Base-by-base conservation (phyloP, 2,329 filamentous ascomycete genomes). In the Apiospora aurea region DNA sequence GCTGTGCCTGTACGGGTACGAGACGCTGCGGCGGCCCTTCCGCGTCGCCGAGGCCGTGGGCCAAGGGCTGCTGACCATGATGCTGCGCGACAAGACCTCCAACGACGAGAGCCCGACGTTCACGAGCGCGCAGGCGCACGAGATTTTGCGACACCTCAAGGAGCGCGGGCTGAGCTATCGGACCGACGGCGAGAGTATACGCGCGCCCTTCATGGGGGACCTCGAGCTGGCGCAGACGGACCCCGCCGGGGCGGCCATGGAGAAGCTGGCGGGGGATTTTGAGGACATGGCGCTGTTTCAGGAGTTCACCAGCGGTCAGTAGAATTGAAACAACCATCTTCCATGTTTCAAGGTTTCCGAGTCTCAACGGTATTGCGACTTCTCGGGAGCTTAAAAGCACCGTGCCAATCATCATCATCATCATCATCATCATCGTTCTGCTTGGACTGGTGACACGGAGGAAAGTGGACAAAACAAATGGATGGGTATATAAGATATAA, bases 1-100 rank as follows among this genome's bases (percentile, higher is more conserved):
- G 4, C 73, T 83, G 1, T 84, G 82, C 41, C 71, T 85, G 7
- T 81, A 83, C 69, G 80, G 79, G 0, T 84, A 85, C 69, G 77
- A 81, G 47, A 75, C 75, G 6, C 76, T 84, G 3, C 77, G 79
- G 7, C 76, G 76, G 7, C 78, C 80, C 1, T 84, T 80, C 70
- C 80, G 80, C 0, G 79, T 85, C 5, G 79, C 81, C 6, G 78
- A 81, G 51, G 74, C 79, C 1, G 80, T 83, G 24, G 77, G 76
- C 2, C 77, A 76, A 16, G 81, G 80, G 1, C 73, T 84, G 18
- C 72, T 84, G 1, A 78, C 81, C 16, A 81, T 85, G 80, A 76
- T 78, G 10, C 72, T 84, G 24, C 75, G 78, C 5, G 78, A 81
- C 29, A 79, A 21, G 81, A 81, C 0, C 76, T 77, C 18, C 61